Percentiles rank a stretch among this genome's conserved stretches.
These are phyloP conservation scores for Aspergillus heteromorphus DNA, from an alignment of 495 filamentous ascomycete species.

Conservation along the genomic window DNA sequence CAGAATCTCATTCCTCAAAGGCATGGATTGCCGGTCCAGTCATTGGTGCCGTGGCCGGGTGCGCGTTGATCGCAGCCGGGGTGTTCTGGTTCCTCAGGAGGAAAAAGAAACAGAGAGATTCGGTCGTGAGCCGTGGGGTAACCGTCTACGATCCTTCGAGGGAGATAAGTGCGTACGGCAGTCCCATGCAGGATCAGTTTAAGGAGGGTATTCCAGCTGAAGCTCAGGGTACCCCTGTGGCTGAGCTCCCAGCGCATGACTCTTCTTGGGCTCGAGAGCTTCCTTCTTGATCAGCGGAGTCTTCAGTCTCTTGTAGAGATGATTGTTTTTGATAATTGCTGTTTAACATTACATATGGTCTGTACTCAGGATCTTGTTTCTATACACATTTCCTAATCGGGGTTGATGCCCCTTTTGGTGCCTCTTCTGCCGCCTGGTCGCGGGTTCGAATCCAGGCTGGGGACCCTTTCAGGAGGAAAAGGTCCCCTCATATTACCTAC, in stretches of 20 bases:
- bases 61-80: background rate
- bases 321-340: background rate
- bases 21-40: background rate
- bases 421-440: too few relatives aligned
- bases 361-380: too few relatives aligned
- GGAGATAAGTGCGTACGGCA: background rate
- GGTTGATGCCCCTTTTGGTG: too few relatives aligned
- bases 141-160: background rate
- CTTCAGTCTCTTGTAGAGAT: background rate
- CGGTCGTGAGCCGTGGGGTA: background rate
- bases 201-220: background rate
- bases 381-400: too few relatives aligned
- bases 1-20: background rate
- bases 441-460: too few relatives aligned
- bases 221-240: background rate
- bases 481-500: too few relatives aligned
- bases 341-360: too few relatives aligned
- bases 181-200: background rate
- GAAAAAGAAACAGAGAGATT: background rate
- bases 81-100: background rate
- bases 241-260: background rate
- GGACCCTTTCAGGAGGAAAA: too few relatives aligned
- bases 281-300: background rate
- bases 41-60: background rate
- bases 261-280: background rate